Evolutionary conservation across 345 rosid species (phyloP), one percentile per base, ranked within the genome.

Genomic region (Brassica nigra): DNA sequence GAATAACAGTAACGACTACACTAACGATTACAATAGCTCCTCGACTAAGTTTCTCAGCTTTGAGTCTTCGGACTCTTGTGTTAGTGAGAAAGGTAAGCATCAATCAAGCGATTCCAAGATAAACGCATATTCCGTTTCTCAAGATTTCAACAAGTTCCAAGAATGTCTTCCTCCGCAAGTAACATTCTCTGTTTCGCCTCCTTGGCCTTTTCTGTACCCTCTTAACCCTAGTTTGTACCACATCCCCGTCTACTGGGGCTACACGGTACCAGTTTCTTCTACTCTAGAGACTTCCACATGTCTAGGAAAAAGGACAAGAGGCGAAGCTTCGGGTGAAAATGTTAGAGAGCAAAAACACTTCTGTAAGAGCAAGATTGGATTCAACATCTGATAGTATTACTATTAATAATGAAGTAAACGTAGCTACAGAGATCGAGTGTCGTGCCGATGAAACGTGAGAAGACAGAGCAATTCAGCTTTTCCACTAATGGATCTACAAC

Each of bases 271-370:
- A 0, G 70, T 49, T 34, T 68, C 71, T 71, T 68, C 71, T 49
- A 78, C 73, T 6, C 18, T 11, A 52, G 78, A 36, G 58, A 49
- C 70, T 49, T 68, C 78, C 2, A 27, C 44, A 49, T 80, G 59
- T 36, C 61, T 88, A 15, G 90, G 94, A 65, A 91, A 91, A 85
- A 91, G 85, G 80, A 75, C 88, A 5, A 82, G 90, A 80, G 91
- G 88, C 23, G 77, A 74, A 47, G 8, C 58, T 62, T 70, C 76
- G 3, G 6, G 52, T 15, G 64, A 47, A 47, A 47, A 12, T 47
- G 54, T 47, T 47, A 47, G 54, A 47, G 15, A 14, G 16, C 55
- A 47, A 47, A 47, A 6, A 44, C 36, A 68, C 4, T 44, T 20
- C 5, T 33, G 61, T 29, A 42, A 76, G 73, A 67, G 9, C 67